Conservation (phyloP, 2,329 filamentous ascomycete genomes). For the Teratosphaeria zuluensis region DNA sequence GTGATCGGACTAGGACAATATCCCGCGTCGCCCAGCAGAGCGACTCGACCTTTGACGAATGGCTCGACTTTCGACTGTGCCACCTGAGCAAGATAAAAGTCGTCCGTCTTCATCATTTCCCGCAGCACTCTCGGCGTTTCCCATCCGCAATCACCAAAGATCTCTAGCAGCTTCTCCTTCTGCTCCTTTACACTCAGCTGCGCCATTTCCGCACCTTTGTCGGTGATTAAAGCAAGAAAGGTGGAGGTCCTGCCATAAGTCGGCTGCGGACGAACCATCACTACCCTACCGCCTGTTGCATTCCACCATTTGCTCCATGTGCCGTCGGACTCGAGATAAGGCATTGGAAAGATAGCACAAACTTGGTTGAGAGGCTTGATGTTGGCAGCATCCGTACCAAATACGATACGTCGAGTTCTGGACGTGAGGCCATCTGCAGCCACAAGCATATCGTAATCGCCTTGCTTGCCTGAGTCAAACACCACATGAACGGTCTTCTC, state of each 20-base stretch:
- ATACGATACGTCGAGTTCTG: slow-evolving; percentile 15
- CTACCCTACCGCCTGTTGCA: slow-evolving; percentile 15
- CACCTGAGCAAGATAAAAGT: too few species aligned
- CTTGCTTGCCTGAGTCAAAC: too few species aligned
- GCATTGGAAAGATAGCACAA: slow-evolving; percentile 18
- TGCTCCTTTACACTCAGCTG: slow-evolving; percentile 9
- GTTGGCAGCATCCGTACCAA: slow-evolving; percentile 10
- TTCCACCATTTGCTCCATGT: slow-evolving; percentile 21
- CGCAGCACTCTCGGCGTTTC: too few species aligned
- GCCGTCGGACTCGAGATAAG: slow-evolving; percentile 12
- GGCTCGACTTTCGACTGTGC: slow-evolving; percentile 18
- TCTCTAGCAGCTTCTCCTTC: slow-evolving; percentile 12
- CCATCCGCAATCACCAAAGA: slow-evolving; percentile 18
- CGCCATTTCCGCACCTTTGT: slow-evolving; percentile 2
- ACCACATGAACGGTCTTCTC: too few species aligned
- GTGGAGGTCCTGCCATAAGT: not conserved
- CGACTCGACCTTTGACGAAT: slow-evolving; percentile 18
- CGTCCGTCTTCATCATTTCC: too few species aligned
- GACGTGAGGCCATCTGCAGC: slow-evolving; percentile 16
- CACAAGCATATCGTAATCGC: too few species aligned
- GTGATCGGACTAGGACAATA: slow-evolving; percentile 20
- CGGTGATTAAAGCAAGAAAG: slow-evolving; percentile 4
- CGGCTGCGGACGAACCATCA: slow-evolving; percentile 15
- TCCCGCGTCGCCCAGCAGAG: slow-evolving; percentile 21
- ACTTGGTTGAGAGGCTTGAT: slow-evolving; percentile 15